Conservation (phyloP, 495 filamentous ascomycete species). For the Penicillium coffeae region DNA sequence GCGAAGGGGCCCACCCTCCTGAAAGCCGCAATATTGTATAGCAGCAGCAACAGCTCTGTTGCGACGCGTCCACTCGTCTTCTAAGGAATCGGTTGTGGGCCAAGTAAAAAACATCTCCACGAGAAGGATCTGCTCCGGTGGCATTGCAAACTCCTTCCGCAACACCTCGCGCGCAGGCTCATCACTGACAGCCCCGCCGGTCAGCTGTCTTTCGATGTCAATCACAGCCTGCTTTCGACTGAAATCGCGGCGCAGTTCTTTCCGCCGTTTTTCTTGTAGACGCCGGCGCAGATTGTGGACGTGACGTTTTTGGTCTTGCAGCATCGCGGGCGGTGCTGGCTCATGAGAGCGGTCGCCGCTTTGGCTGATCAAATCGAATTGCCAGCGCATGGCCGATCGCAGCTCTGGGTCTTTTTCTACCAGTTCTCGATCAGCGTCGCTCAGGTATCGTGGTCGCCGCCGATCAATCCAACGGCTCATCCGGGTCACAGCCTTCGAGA, state of each 20-base stretch:
- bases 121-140: slow-evolving; percentile 19
- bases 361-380: slow-evolving; percentile 8
- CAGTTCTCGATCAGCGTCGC: not conserved
- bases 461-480: slow-evolving; percentile 37
- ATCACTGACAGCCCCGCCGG: slow-evolving; percentile 15
- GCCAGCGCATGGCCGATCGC: slow-evolving; percentile 3
- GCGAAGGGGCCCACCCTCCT: slow-evolving; percentile 21
- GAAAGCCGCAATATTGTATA: slow-evolving; percentile 18
- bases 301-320: slow-evolving; percentile 13
- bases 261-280: slow-evolving; percentile 16
- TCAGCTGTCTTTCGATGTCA: slow-evolving; percentile 23
- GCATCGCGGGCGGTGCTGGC: slow-evolving; percentile 7
- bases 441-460: slow-evolving; percentile 29
- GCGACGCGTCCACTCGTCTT: slow-evolving; percentile 21
- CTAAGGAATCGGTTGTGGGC: slow-evolving; percentile 23
- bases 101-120: slow-evolving; percentile 24
- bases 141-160: slow-evolving; percentile 16
- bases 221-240: slow-evolving; percentile 18
- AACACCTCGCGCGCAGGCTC: slow-evolving; percentile 16
- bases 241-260: slow-evolving; percentile 15
- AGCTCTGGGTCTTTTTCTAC: slow-evolving; percentile 9
- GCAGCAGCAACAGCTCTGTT: slow-evolving; percentile 17
- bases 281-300: slow-evolving; percentile 12
- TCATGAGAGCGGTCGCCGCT: slow-evolving; percentile 6
- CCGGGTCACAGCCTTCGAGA: slow-evolving; percentile 29